Base-by-base conservation (phyloP, 1,139 yeast species). In the Arxiozyma heterogenica region DNA sequence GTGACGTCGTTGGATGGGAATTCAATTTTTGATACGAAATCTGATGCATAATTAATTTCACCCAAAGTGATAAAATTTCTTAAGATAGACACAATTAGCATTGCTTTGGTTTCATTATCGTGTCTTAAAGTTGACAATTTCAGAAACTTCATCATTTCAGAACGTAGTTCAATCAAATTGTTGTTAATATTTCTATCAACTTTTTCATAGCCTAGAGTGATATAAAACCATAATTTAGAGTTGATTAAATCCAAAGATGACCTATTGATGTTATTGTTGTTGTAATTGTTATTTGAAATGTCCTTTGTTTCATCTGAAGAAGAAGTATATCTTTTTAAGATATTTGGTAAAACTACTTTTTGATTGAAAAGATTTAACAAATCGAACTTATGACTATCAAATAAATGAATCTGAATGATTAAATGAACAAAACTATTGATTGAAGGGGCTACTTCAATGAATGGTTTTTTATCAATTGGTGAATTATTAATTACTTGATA, bases 221-320 rank as follows among this genome's bases (percentile, higher is more conserved):
- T 80, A 73, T 89, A 93, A 69, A 91, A 94, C 98, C 98, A 94
- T 58, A 87, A 78, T 70, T 91, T 93, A 17, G 98, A 94, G 59
- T 84, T 84, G 58, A 94, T 79, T 64, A 86, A 82, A 70, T 94
- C 98, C 60, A 93, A 74, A 3, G 95, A 81, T 61, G 98, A 81
- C 60, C 88, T 81, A 70, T 90, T 90, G 25, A 23, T 23, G 17
- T 44, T n/a, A 34, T 34, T 34, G 20, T 34, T 46, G 6, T 27
- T 44, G 27, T 22, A 27, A 46, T 22, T 45, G 11, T 11, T 45
- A n/a, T 30, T 23, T 9, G 47, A 45, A 15, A 9, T 45, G 12
- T 21, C 43, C 12, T 46, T 18, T 20, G 23, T 12, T 21, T 46
- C 49, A 46, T 41, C 27, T 34, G 39, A 34, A 34, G 39, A 34